Percentiles rank a stretch among this genome's conserved stretches.
Evolutionary conservation across 208 protist genomes (phyloP).

Genomic region (Naegleria fowleri): DNA sequence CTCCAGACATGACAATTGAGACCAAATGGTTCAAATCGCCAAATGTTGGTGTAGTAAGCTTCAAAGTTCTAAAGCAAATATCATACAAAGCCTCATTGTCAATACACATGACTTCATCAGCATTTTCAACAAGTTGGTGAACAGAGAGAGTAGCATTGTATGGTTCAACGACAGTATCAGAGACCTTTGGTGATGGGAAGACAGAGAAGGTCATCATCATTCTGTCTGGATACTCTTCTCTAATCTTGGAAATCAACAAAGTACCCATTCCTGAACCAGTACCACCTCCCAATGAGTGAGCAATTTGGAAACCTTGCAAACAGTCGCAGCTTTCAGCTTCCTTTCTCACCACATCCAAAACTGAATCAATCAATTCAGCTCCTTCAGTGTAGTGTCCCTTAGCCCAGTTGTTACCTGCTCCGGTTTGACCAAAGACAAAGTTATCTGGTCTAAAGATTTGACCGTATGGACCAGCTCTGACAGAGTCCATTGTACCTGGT

Average conservation of each 20-base stretch:
- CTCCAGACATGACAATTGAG: constrained; percentile 75
- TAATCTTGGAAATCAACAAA: constrained; percentile 93
- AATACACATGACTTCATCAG: constrained; percentile 92
- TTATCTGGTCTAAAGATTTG: constrained; percentile 86
- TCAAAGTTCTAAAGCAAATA: constrained; percentile 95
- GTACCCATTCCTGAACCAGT: constrained; percentile 93
- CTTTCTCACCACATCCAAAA: constrained; percentile 87
- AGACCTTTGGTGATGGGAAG: constrained; percentile 96
- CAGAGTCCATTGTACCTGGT: constrained; percentile 70
- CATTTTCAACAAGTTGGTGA: constrained; percentile 94
- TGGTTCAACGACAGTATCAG: constrained; percentile 92
- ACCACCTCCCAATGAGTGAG: constrained; percentile 94
- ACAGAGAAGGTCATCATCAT: constrained; percentile 98
- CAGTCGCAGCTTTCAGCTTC: constrained; percentile 88
- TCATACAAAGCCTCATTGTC: constrained; percentile 98
- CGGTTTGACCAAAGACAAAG: constrained; percentile 85
- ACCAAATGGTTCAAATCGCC: constrained; percentile 94
- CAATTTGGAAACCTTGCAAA: constrained; percentile 94
- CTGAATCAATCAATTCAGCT: constrained; percentile 85
- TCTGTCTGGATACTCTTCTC: constrained; percentile 95
- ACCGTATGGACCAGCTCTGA: constrained; percentile 56
- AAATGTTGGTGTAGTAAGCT: constrained; percentile 91
- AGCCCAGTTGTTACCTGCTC: constrained; percentile 93
- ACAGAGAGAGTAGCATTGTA: constrained; percentile 95
- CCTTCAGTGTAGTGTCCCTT: constrained; percentile 94